phyloP scores from a whole-genome alignment of 2,329 filamentous ascomycete genomes.

The Trichoderma oligosporum region DNA sequence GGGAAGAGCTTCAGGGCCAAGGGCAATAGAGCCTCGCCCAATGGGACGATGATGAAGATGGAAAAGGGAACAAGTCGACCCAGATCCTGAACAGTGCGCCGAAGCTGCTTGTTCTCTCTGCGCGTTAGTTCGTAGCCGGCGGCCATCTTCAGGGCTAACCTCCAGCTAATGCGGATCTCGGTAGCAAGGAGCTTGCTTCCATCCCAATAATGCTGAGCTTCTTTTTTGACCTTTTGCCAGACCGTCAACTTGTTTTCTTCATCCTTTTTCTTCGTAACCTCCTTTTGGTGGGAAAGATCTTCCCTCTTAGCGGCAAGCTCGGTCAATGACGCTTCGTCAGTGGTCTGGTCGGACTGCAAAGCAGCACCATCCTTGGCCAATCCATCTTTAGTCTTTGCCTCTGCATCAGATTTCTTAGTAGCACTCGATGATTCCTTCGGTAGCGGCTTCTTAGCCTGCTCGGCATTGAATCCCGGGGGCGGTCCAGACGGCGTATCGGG shows the following conservation, averaged over 20 bases:
- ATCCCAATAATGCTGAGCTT: slow-evolving; percentile 94
- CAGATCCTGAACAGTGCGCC: slow-evolving; percentile 89
- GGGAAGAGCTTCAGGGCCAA: slow-evolving; percentile 93
- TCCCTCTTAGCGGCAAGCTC: slow-evolving; percentile 64
- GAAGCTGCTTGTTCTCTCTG: slow-evolving; percentile 87
- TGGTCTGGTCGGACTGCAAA: slow-evolving; percentile 36
- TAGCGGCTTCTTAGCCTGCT: slow-evolving; percentile 82
- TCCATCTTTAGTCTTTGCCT: slow-evolving; percentile 27
- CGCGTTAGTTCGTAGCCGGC: slow-evolving; percentile 94
- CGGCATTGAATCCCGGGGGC: slow-evolving; percentile 86
- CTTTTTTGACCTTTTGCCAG: slow-evolving; percentile 91
- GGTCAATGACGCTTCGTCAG: slow-evolving; percentile 46
- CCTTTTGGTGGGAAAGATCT: slow-evolving; percentile 57
- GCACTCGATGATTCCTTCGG: slow-evolving; percentile 48
- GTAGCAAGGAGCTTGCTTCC: slow-evolving; percentile 91
- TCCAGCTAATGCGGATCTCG: slow-evolving; percentile 89
- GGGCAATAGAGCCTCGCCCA: slow-evolving; percentile 88
- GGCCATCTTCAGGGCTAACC: slow-evolving; percentile 92
- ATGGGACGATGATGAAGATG: slow-evolving; percentile 93
- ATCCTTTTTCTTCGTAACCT: slow-evolving; percentile 54
- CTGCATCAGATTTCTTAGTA: slow-evolving; percentile 31
- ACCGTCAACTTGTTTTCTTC: slow-evolving; percentile 83
- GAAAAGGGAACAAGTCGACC: slow-evolving; percentile 92
- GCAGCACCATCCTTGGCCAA: slow-evolving; percentile 27
- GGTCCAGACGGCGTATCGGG: slow-evolving; percentile 57